Conservation (phyloP, 345 rosid species). For the Corchorus capsularis region DNA sequence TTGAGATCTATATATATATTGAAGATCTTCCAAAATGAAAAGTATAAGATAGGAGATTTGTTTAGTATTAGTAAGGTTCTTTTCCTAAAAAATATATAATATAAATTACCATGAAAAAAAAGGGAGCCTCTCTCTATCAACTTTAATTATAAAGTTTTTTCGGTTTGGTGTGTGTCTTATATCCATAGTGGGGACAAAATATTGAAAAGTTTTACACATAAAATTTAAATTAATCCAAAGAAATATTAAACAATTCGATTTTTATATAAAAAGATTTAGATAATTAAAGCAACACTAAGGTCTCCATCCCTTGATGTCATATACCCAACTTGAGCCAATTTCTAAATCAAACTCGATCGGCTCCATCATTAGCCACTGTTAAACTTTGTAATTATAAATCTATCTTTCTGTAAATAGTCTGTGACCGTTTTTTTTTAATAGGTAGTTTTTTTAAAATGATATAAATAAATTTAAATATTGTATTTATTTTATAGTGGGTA, state of each 20-base stretch:
- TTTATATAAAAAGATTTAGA: not conserved
- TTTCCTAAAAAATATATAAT: not conserved
- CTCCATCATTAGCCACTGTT: not conserved
- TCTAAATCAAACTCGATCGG: not conserved
- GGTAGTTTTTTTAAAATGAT: no score
- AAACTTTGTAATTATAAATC: not conserved
- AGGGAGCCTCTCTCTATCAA: not conserved
- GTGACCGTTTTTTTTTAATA: no score
- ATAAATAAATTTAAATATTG: no score
- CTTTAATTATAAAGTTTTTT: not conserved
- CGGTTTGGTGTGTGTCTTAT: conserved; percentile 2
- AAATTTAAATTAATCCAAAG: not conserved
- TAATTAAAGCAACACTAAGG: conserved; percentile 6
- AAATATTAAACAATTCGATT: not conserved
- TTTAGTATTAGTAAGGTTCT: conserved; percentile 5
- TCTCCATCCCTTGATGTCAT: conserved; percentile 1
- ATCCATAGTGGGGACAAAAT: not conserved
- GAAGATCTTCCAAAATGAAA: not conserved
- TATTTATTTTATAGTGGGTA: no score
- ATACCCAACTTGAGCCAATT: not conserved
- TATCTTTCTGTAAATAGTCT: no score
- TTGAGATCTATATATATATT: not conserved
- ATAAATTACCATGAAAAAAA: not conserved
- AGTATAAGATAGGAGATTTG: not conserved
- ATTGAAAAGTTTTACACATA: conserved; percentile 1